These are phyloP conservation scores for Phialocephala sp. DNA, from an alignment of 2,329 filamentous ascomycete species.

Conservation along the genomic window DNA sequence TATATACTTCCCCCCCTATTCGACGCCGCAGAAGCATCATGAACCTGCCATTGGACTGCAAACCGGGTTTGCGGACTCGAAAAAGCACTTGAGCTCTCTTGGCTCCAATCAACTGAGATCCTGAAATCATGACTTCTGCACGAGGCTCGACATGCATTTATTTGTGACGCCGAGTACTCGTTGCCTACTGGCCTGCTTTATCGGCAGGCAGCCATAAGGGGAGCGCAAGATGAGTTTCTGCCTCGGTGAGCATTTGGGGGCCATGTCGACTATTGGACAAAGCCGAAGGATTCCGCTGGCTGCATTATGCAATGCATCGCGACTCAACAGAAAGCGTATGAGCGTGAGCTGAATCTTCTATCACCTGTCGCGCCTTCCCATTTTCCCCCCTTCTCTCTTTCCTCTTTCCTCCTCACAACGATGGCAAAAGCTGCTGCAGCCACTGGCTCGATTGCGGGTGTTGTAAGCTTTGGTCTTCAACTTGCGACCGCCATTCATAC, in stretches of 20 bases:
- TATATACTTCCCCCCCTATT: background rate
- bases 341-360: background rate
- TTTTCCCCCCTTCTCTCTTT: background rate
- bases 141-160: background rate
- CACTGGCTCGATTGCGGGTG: background rate
- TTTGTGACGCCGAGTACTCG: background rate
- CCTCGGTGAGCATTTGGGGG: background rate
- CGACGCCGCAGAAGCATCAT: background rate
- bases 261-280: background rate
- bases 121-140: background rate
- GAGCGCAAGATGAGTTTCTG: background rate
- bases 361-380: background rate
- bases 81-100: background rate
- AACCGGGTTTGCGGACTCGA: background rate
- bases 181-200: background rate
- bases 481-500: slow-evolving; percentile 3
- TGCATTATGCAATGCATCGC: background rate
- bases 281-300: background rate
- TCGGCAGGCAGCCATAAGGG: background rate
- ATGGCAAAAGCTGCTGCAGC: slow-evolving; percentile 9
- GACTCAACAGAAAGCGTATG: slow-evolving; percentile 1
- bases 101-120: background rate
- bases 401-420: background rate
- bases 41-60: background rate
- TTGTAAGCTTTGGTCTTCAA: slow-evolving; percentile 9